A percentile compares a stretch with the other conserved stretches of the same genome.
Conservation (phyloP, 768 basidiomycete species). For the Leucocoprinus birnbaumii region DNA sequence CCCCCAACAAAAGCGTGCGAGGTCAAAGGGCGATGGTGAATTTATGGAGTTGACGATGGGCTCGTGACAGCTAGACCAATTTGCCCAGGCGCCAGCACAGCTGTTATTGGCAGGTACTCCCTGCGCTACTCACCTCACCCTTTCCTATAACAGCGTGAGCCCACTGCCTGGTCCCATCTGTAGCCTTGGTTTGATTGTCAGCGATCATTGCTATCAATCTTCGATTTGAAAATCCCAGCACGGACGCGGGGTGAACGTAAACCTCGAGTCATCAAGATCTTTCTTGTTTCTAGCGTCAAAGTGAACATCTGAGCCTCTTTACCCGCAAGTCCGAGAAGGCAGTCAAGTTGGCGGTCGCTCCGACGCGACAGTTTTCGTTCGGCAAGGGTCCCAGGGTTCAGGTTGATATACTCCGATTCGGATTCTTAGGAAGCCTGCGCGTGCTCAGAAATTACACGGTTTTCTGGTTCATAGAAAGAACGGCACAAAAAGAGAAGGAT, state of each 20-base stretch:
- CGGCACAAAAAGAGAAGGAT: background rate
- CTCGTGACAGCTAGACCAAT: constrained; percentile 4
- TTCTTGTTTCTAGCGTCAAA: background rate
- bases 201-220: constrained; percentile 8
- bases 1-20: constrained; percentile 1
- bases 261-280: background rate
- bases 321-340: constrained; percentile 6
- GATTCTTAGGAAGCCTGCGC: background rate
- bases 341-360: background rate
- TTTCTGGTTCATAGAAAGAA: background rate
- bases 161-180: background rate
- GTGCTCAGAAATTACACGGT: background rate
- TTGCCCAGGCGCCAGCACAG: background rate
- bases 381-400: constrained; percentile 9
- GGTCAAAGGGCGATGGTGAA: background rate
- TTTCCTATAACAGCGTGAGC: constrained; percentile 9
- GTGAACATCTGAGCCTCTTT: background rate
- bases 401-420: constrained; percentile 8
- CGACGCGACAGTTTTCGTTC: background rate
- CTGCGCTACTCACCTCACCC: constrained; percentile 1
- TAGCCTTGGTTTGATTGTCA: background rate
- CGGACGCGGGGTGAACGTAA: background rate
- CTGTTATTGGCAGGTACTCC: constrained; percentile 10
- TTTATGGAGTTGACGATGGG: constrained; percentile 9
- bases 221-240: background rate